Conservation (phyloP, 1,284 basidiomycete genomes). For the Fomitopsis betulina region DNA sequence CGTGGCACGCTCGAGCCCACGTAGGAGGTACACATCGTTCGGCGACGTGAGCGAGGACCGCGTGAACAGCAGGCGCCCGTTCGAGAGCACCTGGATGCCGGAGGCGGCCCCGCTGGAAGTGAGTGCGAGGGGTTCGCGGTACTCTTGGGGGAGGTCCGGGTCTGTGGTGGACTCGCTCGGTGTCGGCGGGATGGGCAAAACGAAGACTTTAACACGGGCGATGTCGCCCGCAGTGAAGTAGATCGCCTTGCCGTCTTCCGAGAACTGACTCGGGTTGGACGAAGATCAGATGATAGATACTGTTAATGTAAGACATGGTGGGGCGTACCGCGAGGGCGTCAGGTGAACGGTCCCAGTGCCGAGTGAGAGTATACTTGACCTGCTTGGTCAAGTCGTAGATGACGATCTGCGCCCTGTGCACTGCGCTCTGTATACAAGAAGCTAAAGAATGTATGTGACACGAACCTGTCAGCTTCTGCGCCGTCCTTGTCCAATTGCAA, state of each 20-base stretch:
- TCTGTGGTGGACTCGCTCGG: constrained; percentile 47
- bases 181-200: constrained; percentile 59
- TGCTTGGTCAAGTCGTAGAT: constrained; percentile 69
- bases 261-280: constrained; percentile 48
- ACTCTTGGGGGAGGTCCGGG: constrained; percentile 43
- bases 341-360: constrained; percentile 82
- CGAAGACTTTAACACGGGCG: constrained; percentile 73
- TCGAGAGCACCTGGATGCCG: constrained; percentile 53
- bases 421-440: neutral
- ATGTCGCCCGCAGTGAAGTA: constrained; percentile 75
- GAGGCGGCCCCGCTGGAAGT: constrained; percentile 54
- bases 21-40: constrained; percentile 67
- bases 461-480: constrained; percentile 76
- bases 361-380: constrained; percentile 68
- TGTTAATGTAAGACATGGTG: neutral
- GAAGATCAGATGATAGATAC: neutral
- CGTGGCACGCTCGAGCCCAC: constrained; percentile 32
- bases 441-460: neutral
- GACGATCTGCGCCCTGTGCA: constrained; percentile 62
- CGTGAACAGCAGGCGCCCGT: constrained; percentile 63
- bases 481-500: constrained; percentile 83
- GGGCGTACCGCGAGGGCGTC: constrained; percentile 48
- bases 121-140: constrained; percentile 50
- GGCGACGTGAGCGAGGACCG: constrained; percentile 68
- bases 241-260: constrained; percentile 61